Base-by-base conservation (phyloP, 78 protist species). In the Blattamonas nauphoetae region DNA sequence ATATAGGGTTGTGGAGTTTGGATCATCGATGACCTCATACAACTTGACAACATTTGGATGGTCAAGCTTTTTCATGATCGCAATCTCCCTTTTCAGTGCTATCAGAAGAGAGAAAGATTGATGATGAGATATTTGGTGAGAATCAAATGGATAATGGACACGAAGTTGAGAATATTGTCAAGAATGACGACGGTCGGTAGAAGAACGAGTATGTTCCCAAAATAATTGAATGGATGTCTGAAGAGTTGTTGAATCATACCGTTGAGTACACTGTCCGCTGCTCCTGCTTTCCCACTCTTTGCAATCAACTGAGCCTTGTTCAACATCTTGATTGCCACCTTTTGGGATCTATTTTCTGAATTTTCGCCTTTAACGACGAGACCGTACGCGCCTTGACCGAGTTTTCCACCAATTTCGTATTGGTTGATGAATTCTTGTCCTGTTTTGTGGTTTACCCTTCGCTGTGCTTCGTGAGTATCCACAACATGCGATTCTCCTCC, bases 1-100 rank as follows among this genome's bases (percentile, higher is more conserved):
- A 88, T 90, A 92, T 35, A 94, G 85, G 55, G 55, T 45, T 44
- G 89, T 81, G n/a, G 0, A 4, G 42, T 78, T 43, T 81, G 94
- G 92, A 38, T 94, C 95, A 81, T 94, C 95, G 38, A 95, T 91
- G 44, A 94, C 95, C 44, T 94, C 97, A 78, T 55, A 90, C 21
- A 95, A 89, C 36, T 42, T 42, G 80, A 95, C 87, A 29, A 89
- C 42, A 88, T 95, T 93, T 3, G 95, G 93, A 88, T 95, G 97
- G 42, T 90, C 44, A 6, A 94, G 77, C 89, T 91, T 89, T 88
- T 93, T 89, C 89, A 90, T 55, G 77, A 95, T 92, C n/a, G 95
- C 95, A 5, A 95, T 91, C 81, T 95, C 96, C 0, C 89, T 88
- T 71, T 85, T 55, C 80, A 81, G 78, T 4, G 4, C 21, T 21